Percentiles rank a stretch among this genome's conserved stretches.
phyloP scores from a whole-genome alignment of 768 basidiomycete species.

The Dacryopinax spathularia region DNA sequence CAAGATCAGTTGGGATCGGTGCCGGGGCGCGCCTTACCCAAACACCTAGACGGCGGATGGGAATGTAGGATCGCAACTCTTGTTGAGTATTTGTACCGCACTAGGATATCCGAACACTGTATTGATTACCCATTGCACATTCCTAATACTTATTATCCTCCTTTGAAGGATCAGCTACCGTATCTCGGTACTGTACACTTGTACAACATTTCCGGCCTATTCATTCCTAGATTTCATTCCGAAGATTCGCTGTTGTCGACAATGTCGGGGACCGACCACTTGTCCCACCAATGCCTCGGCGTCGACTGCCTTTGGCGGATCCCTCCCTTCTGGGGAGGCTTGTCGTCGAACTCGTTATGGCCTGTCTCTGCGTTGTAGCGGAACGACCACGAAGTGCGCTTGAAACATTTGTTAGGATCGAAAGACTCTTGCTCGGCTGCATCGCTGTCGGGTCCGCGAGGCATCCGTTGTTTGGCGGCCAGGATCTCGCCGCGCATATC shows the following conservation, averaged over 20 bases:
- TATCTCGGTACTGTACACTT: no score
- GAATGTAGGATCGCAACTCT: conserved; percentile 34
- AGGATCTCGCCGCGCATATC: not conserved
- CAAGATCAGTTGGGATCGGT: conserved; percentile 43
- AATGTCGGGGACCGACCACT: not conserved
- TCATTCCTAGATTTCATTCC: no score
- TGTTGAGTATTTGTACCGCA: not conserved
- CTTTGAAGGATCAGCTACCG: no score
- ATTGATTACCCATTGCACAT: not conserved
- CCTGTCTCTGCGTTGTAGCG: not conserved
- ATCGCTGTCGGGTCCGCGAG: not conserved
- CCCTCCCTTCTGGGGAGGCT: not conserved
- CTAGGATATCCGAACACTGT: not conserved
- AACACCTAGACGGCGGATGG: conserved; percentile 60
- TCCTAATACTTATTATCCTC: no score
- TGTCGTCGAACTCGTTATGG: not conserved
- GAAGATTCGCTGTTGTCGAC: no score
- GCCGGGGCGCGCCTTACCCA: conserved; percentile 50
- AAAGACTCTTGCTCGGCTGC: not conserved
- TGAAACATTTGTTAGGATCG: not conserved
- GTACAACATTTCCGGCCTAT: no score
- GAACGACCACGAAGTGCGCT: not conserved
- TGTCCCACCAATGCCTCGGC: not conserved
- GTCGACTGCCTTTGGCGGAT: not conserved
- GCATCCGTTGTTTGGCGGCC: not conserved